Base-by-base conservation (phyloP, 2,329 filamentous ascomycete genomes). In the Cladosporium sp. region DNA sequence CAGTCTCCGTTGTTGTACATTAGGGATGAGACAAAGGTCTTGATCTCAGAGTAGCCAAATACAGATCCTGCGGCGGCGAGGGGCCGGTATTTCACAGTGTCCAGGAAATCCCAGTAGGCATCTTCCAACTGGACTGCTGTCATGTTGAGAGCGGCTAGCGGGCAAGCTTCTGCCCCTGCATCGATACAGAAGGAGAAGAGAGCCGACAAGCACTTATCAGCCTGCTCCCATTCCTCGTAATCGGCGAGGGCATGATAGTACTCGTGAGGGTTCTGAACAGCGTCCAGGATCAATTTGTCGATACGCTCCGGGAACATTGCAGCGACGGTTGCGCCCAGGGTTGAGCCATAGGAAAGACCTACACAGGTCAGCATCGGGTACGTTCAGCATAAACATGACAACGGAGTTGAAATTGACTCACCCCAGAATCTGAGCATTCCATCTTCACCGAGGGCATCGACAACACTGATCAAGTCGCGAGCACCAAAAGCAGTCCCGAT, bases 151-250 rank as follows among this genome's bases (percentile, higher is more conserved):
- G 1, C 69, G 68, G 49, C 78, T 82, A 7, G 62, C 69, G 1
- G 66, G 53, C 7, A 38, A 35, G 0, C 77, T 76, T 15, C 74
- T 79, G 36, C 69, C 64, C 57, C 75, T 71, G 58, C 81, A 84
- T 16, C 68, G 63, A 57, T 77, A 79, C 51, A 84, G 82, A 15
- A 67, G 72, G 1, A 71, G 63, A 57, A 81, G 71, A 5, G 78
- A 72, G 43, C 72, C 69, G 59, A 83, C 79, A 13, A 76, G 73
- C 56, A 83, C 76, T 15, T 67, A 67, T 7, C 79, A 58, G 45
- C 73, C 68, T 20, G 69, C 66, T 50, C 70, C 74, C 77, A 76
- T 81, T 57, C 63, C 62, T 3, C 69, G 22, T 5, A 27, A 27
- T 27, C 22, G 22, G 5, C 22, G 22, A 27, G 9, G 4, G 22